Base-by-base conservation (phyloP, 495 filamentous ascomycete genomes). In the Tuber indicum region DNA sequence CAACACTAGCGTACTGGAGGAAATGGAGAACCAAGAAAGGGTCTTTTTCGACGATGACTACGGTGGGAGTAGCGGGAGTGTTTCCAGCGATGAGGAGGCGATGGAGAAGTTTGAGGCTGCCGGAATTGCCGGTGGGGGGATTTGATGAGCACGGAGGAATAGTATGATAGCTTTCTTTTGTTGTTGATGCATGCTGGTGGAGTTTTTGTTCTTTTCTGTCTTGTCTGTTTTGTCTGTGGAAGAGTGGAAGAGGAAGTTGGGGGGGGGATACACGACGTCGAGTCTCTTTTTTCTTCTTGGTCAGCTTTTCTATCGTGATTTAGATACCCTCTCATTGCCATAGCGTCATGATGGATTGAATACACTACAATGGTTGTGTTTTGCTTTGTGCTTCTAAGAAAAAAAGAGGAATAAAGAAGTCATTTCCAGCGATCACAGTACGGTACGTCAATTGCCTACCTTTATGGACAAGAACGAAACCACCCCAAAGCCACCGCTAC, bases 41-140 rank as follows among this genome's bases (percentile, higher is more conserved):
- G 45, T 77, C 3, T 74, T 80, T 23, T 80, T 74, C 71, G 77
- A 80, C 72, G 75, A 78, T 46, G 74, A 80, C 71, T 80, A 77
- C 1, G 78, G 75, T 21, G 77, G 49, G 17, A 74, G 73, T 52
- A 80, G 77, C 8, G 78, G 77, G 46, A 80, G 78, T 71, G 75
- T 74, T 62, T 42, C 78, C 71, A 71, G 73, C n/a, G 76, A 74
- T 16, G 78, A 76, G 32, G 78, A 80, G n/a, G 78, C 66, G 3
- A 26, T 47, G 8, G 77, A 76, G 26, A 78, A 74, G 12, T 45
- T 43, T 8, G 75, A 70, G 23, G 77, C 58, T 17, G 58, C 26
- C 14, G 14, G 58, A 66, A 3, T 12, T 66, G 5, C 14, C 2
- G 14, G 58, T 36, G 14, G 58, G 26, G 58, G 26, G 26, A 36